A percentile compares a stretch with the other conserved stretches of the same genome.
These are phyloP conservation scores for Crithidia sp. DNA, from an alignment of 208 protist species.

Conservation along the genomic window DNA sequence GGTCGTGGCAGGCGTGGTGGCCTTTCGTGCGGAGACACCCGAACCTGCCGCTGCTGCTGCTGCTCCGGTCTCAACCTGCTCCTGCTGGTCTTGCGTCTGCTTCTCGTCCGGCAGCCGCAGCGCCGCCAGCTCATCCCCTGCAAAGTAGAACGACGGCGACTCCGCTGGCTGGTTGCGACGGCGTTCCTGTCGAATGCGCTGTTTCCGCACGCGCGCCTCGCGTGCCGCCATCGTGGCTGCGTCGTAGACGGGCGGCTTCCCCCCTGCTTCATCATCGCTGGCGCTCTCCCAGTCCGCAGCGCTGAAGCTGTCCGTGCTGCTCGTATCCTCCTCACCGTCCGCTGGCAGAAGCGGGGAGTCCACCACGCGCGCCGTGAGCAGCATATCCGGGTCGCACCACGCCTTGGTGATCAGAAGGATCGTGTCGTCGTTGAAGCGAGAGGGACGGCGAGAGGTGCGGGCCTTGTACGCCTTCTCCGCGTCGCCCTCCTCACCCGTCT, in stretches of 20 bases:
- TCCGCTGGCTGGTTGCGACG: conserved; percentile 1
- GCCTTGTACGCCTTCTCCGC: conserved; percentile 39
- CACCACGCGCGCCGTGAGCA: conserved; percentile 23
- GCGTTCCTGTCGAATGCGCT: conserved; percentile 10
- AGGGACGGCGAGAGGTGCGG: conserved; percentile 9
- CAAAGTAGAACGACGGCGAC: conserved; percentile 33
- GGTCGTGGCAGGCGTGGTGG: too few relatives aligned
- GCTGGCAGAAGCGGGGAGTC: conserved; percentile 27
- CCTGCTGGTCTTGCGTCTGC: not conserved
- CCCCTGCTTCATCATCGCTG: conserved; percentile 5
- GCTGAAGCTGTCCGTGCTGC: conserved; percentile 11
- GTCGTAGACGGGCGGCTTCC: conserved; percentile 9
- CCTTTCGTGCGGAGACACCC: not conserved
- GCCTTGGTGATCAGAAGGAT: conserved; percentile 37
- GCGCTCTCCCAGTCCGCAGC: conserved; percentile 8
- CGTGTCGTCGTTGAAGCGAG: not conserved
- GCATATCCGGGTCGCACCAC: conserved; percentile 45
- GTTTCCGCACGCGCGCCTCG: conserved; percentile 1
- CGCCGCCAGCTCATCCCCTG: conserved; percentile 6
- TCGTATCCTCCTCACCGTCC: conserved; percentile 10
- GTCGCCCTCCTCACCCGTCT: conserved; percentile 27
- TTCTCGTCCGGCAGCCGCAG: not conserved
- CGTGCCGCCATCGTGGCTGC: conserved; percentile 16
- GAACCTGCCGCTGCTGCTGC: not conserved
- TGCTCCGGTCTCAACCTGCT: not conserved